Percentiles rank a stretch among this genome's conserved stretches.
These are phyloP conservation scores for Whalleya microplaca DNA, from an alignment of 2,329 filamentous ascomycete genomes.

Conservation along the genomic window DNA sequence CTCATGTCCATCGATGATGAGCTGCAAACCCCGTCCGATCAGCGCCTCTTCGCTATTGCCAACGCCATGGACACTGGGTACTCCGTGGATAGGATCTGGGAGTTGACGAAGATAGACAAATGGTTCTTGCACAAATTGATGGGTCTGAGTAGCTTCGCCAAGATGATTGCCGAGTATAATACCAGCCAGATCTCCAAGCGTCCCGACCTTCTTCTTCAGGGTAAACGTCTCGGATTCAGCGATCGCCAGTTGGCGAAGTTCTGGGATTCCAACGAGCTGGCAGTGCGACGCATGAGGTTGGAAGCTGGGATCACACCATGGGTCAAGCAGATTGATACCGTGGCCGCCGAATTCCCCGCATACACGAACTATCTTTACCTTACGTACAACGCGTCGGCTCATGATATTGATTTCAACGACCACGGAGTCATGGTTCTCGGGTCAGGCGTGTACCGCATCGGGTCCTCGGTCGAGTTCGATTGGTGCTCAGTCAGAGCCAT, in stretches of 20 bases:
- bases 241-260: constrained; percentile 94
- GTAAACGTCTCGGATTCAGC: constrained; percentile 93
- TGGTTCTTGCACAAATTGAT: constrained; percentile 96
- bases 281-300: constrained; percentile 80
- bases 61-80: constrained; percentile 97
- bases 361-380: constrained; percentile 96
- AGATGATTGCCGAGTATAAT: constrained; percentile 70
- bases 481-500: constrained; percentile 98
- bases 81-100: constrained; percentile 95
- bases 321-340: constrained; percentile 98
- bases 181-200: constrained; percentile 67
- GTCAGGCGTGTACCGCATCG: constrained; percentile 95
- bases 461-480: constrained; percentile 97
- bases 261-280: constrained; percentile 92
- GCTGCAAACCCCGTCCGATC: constrained; percentile 95
- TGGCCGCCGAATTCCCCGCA: constrained; percentile 94
- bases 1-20: constrained; percentile 96
- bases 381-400: constrained; percentile 89
- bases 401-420: constrained; percentile 84
- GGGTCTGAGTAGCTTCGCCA: constrained; percentile 86
- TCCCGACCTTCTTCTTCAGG: constrained; percentile 71
- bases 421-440: constrained; percentile 95
- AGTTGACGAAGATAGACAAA: constrained; percentile 97
- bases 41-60: constrained; percentile 94
- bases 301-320: constrained; percentile 85